These are phyloP conservation scores for Lactarius hengduanensis DNA, from an alignment of 768 basidiomycete genomes.

Conservation along the genomic window DNA sequence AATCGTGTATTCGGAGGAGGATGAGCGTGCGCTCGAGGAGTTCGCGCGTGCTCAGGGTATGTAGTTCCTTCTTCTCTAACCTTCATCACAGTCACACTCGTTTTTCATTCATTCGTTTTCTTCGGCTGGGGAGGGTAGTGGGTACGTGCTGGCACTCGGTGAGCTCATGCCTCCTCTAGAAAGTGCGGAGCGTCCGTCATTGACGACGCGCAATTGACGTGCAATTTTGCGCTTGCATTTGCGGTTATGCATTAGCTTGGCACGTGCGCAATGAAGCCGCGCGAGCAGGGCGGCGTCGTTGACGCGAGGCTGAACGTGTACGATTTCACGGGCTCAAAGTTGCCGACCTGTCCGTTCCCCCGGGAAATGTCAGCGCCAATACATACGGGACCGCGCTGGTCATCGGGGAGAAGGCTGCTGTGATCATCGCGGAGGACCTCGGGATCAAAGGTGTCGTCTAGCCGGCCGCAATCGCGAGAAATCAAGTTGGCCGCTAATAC, in stretches of 20 bases:
- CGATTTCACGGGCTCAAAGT: slow-evolving; percentile 48
- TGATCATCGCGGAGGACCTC: no score
- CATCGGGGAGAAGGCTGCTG: slow-evolving; percentile 54
- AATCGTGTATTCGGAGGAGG: slow-evolving; percentile 37
- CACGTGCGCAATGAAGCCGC: slow-evolving; percentile 65
- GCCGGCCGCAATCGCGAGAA: slow-evolving; percentile 18
- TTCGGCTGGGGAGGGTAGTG: slow-evolving; percentile 27
- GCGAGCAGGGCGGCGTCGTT: slow-evolving; percentile 27
- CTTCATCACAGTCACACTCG: neutral
- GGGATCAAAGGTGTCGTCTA: no score
- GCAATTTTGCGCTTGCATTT: no score
- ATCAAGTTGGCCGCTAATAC: no score
- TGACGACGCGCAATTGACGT: neutral
- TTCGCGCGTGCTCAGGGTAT: slow-evolving; percentile 29
- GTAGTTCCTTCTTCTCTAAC: neutral
- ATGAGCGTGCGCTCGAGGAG: slow-evolving; percentile 38
- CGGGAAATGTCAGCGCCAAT: slow-evolving; percentile 42
- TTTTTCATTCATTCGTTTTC: neutral
- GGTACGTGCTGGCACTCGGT: slow-evolving; percentile 39
- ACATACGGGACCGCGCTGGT: slow-evolving; percentile 44
- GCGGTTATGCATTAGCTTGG: slow-evolving; percentile 40
- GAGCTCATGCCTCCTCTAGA: slow-evolving; percentile 11
- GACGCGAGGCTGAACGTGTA: no score
- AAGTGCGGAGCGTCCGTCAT: neutral
- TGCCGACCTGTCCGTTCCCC: slow-evolving; percentile 43